Evolutionary conservation across 805 yeast genomes (phyloP).

Genomic region (Cephaloascus fragrans): DNA sequence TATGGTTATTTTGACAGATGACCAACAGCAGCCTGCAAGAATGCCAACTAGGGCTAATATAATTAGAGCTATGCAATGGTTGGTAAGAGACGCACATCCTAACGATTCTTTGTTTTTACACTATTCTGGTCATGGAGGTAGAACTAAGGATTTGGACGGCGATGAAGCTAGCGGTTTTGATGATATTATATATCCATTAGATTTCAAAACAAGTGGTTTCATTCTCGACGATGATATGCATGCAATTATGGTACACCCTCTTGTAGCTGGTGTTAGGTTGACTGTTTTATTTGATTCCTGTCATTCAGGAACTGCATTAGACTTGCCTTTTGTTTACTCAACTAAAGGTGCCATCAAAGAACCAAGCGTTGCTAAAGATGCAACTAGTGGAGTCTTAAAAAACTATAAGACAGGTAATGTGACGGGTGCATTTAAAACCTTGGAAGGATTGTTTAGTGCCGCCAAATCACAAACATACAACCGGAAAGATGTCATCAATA

Average conservation of each 20-base stretch:
- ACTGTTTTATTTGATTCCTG: slow-evolving; percentile 29
- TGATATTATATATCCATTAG: slow-evolving; percentile 26
- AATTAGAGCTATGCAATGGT: slow-evolving; percentile 28
- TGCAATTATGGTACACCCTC: slow-evolving; percentile 23
- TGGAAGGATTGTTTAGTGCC: slow-evolving; percentile 18
- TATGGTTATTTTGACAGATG: slow-evolving; percentile 28
- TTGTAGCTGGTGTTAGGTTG: slow-evolving; percentile 25
- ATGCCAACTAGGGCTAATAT: slow-evolving; percentile 24
- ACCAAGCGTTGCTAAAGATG: slow-evolving; percentile 24
- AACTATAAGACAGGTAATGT: slow-evolving; percentile 23
- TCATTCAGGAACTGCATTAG: slow-evolving; percentile 30
- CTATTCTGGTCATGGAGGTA: slow-evolving; percentile 30
- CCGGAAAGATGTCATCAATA: slow-evolving; percentile 14
- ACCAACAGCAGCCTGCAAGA: slow-evolving; percentile 19
- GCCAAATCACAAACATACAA: slow-evolving; percentile 5
- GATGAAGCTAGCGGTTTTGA: slow-evolving; percentile 27
- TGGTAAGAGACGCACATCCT: slow-evolving; percentile 25
- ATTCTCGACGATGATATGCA: slow-evolving; percentile 29
- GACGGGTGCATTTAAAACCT: slow-evolving; percentile 25
- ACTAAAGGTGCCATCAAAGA: slow-evolving; percentile 30
- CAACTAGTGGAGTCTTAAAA: slow-evolving; percentile 22
- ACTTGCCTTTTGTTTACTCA: slow-evolving; percentile 27
- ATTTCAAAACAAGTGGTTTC: slow-evolving; percentile 20
- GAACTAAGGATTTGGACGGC: slow-evolving; percentile 23
- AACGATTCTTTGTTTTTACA: slow-evolving; percentile 29